A percentile compares a stretch with the other conserved stretches of the same genome.
phyloP scores from a whole-genome alignment of 768 basidiomycete species.

The Agaricus subrufescens region DNA sequence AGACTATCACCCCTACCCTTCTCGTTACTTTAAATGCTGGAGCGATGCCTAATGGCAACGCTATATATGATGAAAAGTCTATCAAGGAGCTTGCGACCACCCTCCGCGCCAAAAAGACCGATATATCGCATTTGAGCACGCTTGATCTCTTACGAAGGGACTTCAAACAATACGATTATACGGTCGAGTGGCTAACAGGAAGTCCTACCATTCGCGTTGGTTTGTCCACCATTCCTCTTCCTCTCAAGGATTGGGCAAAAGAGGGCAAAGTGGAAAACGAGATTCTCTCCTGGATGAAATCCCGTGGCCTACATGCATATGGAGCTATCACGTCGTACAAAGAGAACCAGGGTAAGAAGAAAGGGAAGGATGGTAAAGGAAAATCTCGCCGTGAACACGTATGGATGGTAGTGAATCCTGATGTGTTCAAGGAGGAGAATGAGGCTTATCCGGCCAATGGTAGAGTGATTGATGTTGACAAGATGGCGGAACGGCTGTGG shows the following conservation, averaged over 20 bases:
- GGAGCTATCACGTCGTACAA: constrained; percentile 80
- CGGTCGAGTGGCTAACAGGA: constrained; percentile 36
- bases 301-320: constrained; percentile 58
- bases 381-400: constrained; percentile 25
- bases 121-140: constrained; percentile 61
- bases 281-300: constrained; percentile 54
- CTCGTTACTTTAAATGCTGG: not conserved
- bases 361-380: constrained; percentile 17
- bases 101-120: constrained; percentile 56
- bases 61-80: constrained; percentile 31
- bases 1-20: constrained; percentile 21
- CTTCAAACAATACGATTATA: constrained; percentile 81
- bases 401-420: constrained; percentile 48
- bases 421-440: not conserved
- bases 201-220: constrained; percentile 55
- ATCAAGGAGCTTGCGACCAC: constrained; percentile 45
- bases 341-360: constrained; percentile 23
- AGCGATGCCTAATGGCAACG: constrained; percentile 14
- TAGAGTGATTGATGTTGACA: constrained; percentile 25
- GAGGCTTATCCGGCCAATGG: constrained; percentile 7
- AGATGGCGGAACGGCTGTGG: constrained; percentile 47
- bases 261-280: constrained; percentile 38
- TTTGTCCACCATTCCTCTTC: constrained; percentile 76
- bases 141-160: constrained; percentile 88
- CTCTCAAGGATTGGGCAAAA: constrained; percentile 52